These are phyloP conservation scores for Jamesozyma hellenica DNA, from an alignment of 805 yeast species.

Conservation along the genomic window DNA sequence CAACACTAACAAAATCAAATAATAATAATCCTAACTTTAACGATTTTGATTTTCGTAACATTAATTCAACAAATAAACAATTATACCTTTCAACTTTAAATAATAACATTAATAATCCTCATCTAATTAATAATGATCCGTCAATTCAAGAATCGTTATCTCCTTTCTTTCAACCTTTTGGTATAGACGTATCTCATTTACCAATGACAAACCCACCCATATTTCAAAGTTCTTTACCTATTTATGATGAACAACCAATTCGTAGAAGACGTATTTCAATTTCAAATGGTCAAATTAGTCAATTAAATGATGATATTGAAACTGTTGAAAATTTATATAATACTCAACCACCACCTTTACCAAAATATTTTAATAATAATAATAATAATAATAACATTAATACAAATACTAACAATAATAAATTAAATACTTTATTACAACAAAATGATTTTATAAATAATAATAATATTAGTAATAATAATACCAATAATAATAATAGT, in stretches of 20 bases:
- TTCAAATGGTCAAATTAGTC: conserved; percentile 79
- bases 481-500: not conserved
- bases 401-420: not conserved
- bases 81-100: conserved; percentile 10
- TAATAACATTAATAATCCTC: conserved; percentile 16
- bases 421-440: too few species aligned
- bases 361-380: not conserved
- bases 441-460: too few species aligned
- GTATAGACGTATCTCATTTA: conserved; percentile 35
- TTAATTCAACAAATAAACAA: conserved; percentile 7
- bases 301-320: conserved; percentile 39
- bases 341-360: conserved; percentile 24
- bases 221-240: conserved; percentile 34
- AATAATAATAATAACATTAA: not conserved
- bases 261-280: conserved; percentile 58
- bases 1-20: not conserved
- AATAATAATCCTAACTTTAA: not conserved
- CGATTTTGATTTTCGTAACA: conserved; percentile 1
- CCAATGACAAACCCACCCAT: conserved; percentile 39
- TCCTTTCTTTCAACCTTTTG: conserved; percentile 36
- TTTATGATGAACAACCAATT: conserved; percentile 24
- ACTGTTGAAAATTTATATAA: conserved; percentile 32
- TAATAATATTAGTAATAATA: not conserved
- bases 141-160: conserved; percentile 31
- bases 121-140: conserved; percentile 21